These are phyloP conservation scores for Sclerotinia sclerotiorum DNA, from an alignment of 2,329 filamentous ascomycete genomes.

Conservation along the genomic window DNA sequence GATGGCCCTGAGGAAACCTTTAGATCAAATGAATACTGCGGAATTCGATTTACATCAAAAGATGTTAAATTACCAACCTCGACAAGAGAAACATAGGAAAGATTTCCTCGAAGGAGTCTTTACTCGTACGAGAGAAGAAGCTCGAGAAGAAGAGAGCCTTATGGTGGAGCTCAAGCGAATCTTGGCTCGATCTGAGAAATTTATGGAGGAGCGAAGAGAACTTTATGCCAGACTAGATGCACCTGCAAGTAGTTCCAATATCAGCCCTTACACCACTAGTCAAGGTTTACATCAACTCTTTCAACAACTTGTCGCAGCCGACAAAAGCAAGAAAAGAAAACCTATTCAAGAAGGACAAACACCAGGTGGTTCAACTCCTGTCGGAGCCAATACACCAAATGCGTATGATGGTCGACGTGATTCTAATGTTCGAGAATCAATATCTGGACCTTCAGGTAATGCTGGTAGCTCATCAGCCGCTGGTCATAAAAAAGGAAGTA, in stretches of 20 bases:
- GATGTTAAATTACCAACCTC: constrained; percentile 82
- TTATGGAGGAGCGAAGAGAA: constrained; percentile 85
- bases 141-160: constrained; percentile 86
- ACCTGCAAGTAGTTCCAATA: constrained; percentile 67
- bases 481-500: constrained; percentile 38
- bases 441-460: constrained; percentile 41
- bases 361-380: constrained; percentile 43
- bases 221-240: constrained; percentile 85
- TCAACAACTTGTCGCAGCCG: constrained; percentile 76
- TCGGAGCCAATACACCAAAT: constrained; percentile 38
- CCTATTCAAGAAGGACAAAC: constrained; percentile 57
- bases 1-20: constrained; percentile 76
- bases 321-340: constrained; percentile 87
- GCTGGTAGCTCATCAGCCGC: constrained; percentile 31
- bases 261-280: constrained; percentile 76
- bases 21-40: constrained; percentile 80
- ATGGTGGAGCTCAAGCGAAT: constrained; percentile 91
- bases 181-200: constrained; percentile 77
- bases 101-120: constrained; percentile 79
- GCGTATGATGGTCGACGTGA: constrained; percentile 44
- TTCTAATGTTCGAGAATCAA: constrained; percentile 40
- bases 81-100: constrained; percentile 77
- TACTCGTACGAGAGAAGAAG: constrained; percentile 79
- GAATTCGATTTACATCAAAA: constrained; percentile 83
- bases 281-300: constrained; percentile 76